Conservation (phyloP, 2,329 filamentous ascomycete species). For the Westerdykella ornata region DNA sequence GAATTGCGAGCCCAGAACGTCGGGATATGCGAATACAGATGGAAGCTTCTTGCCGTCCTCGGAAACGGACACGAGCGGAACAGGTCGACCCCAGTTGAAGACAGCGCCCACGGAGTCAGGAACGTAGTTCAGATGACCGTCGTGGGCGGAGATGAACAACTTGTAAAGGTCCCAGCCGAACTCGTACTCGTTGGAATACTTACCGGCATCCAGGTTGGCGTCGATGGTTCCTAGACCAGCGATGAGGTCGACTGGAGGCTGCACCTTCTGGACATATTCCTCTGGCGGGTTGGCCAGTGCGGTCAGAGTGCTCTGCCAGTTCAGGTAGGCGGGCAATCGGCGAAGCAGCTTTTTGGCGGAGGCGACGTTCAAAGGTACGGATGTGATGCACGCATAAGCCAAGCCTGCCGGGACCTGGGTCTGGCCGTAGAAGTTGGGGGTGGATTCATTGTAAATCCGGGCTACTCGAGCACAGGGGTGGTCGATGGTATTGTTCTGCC, state of each 20-base stretch:
- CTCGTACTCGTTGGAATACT: constrained; percentile 39
- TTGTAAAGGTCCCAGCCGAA: constrained; percentile 49
- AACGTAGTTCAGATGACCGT: constrained; percentile 57
- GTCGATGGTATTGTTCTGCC: constrained; percentile 19
- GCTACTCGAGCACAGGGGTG: constrained; percentile 31
- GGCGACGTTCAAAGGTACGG: constrained; percentile 41
- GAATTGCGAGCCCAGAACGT: constrained; percentile 42
- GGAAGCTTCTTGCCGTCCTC: constrained; percentile 53
- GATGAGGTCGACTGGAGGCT: constrained; percentile 40
- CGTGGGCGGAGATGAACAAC: constrained; percentile 52
- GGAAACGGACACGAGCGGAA: constrained; percentile 55
- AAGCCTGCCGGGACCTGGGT: constrained; percentile 38
- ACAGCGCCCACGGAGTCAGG: constrained; percentile 48
- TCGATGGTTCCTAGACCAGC: constrained; percentile 38
- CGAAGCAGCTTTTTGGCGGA: constrained; percentile 36
- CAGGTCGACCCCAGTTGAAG: constrained; percentile 45
- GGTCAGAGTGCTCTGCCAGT: constrained; percentile 44
- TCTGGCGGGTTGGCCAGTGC: constrained; percentile 41
- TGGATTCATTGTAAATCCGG: constrained; percentile 15
- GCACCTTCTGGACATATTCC: constrained; percentile 43
- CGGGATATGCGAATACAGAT: constrained; percentile 49
- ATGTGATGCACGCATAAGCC: constrained; percentile 42
- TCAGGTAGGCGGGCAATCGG: constrained; percentile 39
- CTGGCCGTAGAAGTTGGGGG: constrained; percentile 4
- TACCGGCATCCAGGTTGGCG: constrained; percentile 30